Evolutionary conservation across 2,329 filamentous ascomycete species (phyloP).

Genomic region (Clonostachys rosea): DNA sequence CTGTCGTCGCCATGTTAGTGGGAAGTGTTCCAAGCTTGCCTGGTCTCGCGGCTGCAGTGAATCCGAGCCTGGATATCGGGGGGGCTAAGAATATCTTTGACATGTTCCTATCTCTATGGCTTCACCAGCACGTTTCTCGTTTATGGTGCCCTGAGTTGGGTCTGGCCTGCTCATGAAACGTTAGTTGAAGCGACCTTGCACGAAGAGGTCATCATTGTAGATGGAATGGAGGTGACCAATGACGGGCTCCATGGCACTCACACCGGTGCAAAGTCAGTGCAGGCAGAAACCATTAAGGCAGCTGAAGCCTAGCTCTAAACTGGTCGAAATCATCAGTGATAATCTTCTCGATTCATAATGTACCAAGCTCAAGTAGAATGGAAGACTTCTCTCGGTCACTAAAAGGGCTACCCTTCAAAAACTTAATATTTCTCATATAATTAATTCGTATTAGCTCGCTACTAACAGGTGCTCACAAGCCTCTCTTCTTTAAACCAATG

Average conservation of each 20-base stretch:
- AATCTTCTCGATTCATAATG: too few relatives aligned
- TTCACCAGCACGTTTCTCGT: constrained; percentile 4
- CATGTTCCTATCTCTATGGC: constrained; percentile 9
- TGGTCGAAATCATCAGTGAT: too few relatives aligned
- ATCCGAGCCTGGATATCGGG: constrained; percentile 1
- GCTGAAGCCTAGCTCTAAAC: too few relatives aligned
- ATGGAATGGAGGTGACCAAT: not conserved
- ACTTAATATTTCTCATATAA: too few relatives aligned
- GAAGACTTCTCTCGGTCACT: too few relatives aligned
- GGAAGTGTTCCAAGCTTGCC: constrained; percentile 52
- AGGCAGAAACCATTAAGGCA: too few relatives aligned
- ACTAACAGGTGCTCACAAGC: too few relatives aligned
- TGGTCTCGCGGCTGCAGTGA: constrained; percentile 31
- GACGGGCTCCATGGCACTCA: not conserved
- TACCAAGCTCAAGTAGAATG: too few relatives aligned
- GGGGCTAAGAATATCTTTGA: constrained; percentile 7
- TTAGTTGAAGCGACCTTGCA: constrained; percentile 5
- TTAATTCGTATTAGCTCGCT: too few relatives aligned
- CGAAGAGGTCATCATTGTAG: constrained; percentile 1
- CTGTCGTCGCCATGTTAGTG: constrained; percentile 48
- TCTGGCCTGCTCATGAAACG: constrained; percentile 7
- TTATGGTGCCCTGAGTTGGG: constrained; percentile 5
- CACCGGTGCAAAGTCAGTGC: not conserved
- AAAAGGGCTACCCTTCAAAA: too few relatives aligned
- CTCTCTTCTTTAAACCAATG: too few relatives aligned